Base-by-base conservation (phyloP, 306 rosid species). In the Alnus rubra region DNA sequence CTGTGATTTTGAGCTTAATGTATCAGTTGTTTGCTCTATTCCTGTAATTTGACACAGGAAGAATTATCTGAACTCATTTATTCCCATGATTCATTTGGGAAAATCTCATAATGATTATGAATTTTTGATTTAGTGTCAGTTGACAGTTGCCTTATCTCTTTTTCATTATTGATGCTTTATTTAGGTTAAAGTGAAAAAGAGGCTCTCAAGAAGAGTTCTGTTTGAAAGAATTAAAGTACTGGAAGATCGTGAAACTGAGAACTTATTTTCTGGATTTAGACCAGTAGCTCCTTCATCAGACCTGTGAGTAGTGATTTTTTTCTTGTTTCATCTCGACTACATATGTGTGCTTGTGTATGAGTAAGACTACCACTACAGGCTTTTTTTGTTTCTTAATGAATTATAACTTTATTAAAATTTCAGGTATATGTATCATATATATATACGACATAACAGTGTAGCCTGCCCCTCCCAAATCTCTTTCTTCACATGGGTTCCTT, bases 271-370 rank as follows among this genome's bases (percentile, higher is more conserved):
- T 74, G 88, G 91, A 81, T 91, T 90, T 80, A 88, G 85, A 86
- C 90, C 97, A 6, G 73, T 92, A 68, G 97, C 93, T 84, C 75
- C 89, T 47, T 75, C 88, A 54, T 82, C 92, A 50, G 97, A 92
- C 71, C 77, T 80, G 97, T 93, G 82, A 88, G 96, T 88, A 76
- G 52, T 77, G 71, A 55, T 77, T 80, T 78, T 74, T 65, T 58
- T 53, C 39, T 69, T 75, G 63, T 73, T 23, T 52, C 59, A 49
- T 72, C 77, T 53, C 60, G 73, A 19, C 53, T 63, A 23, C 72
- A 59, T 62, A 7, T 67, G 44, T 67, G 49, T 16, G 1, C 45
- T 4, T 67, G 49, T 9, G 7, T 3, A 11, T 37, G 10, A 35
- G 71, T 16, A 67, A 51, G 9, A 3, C 30, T 37, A 18, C 30